These are phyloP conservation scores for Citrus reticulata DNA, from an alignment of 345 rosid genomes.

Conservation along the genomic window DNA sequence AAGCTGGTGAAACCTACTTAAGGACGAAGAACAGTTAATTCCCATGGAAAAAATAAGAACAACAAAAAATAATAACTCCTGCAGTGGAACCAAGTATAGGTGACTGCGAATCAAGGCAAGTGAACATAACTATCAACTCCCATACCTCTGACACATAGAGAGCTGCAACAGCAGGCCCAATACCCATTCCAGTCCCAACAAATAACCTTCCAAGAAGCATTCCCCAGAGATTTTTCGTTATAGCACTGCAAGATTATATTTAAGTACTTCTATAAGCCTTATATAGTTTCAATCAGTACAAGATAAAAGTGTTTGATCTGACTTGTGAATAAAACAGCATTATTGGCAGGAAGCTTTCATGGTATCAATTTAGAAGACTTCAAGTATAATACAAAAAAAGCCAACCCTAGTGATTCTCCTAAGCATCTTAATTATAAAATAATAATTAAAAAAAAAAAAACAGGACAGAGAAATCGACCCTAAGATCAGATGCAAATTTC, in stretches of 20 bases:
- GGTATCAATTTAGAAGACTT: slow-evolving; percentile 2
- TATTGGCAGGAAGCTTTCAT: not conserved
- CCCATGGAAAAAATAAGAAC: not conserved
- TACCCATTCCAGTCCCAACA: slow-evolving; percentile 94
- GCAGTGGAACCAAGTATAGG: not conserved
- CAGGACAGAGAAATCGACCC: not conserved
- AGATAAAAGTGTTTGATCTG: not conserved
- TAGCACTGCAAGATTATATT: slow-evolving; percentile 58
- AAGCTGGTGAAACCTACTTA: slow-evolving; percentile 80
- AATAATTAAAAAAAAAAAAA: not conserved
- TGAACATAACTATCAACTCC: slow-evolving; percentile 10
- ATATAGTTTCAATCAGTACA: not conserved
- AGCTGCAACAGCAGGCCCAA: slow-evolving; percentile 88
- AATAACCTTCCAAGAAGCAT: slow-evolving; percentile 90
- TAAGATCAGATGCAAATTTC: not conserved
- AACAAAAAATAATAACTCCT: too few species aligned
- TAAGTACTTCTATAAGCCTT: slow-evolving; percentile 1
- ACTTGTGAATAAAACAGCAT: not conserved
- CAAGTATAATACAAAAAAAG: not conserved
- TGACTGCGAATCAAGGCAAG: not conserved
- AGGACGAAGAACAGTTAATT: slow-evolving; percentile 4
- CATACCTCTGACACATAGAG: slow-evolving; percentile 94
- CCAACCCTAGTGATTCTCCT: not conserved
- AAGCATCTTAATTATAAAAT: not conserved
- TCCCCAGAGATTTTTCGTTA: slow-evolving; percentile 68